A percentile compares a stretch with the other conserved stretches of the same genome.
Conservation (phyloP, 371 early-diverging fungal species). For the Rhizopus sp. region DNA sequence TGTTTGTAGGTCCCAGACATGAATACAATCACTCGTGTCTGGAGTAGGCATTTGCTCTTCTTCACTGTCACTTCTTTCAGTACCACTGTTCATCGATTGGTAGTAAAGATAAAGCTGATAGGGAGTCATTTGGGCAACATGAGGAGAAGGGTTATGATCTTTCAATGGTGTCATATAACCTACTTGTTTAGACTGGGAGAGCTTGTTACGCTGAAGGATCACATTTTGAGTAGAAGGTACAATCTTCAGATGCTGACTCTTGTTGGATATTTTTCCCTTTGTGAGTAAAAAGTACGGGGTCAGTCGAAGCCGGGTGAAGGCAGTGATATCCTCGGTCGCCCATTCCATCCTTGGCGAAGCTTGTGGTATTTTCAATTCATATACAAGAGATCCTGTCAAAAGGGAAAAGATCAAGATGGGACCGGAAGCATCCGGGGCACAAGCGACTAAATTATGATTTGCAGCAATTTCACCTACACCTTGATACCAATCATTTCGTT, state of each 20-base stretch:
- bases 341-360: slow-evolving; percentile 11
- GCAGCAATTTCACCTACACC: slow-evolving; percentile 59
- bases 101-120: slow-evolving; percentile 43
- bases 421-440: slow-evolving; percentile 57
- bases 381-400: slow-evolving; percentile 57
- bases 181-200: slow-evolving; percentile 1
- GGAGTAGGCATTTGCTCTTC: slow-evolving; percentile 15
- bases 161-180: slow-evolving; percentile 18
- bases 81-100: slow-evolving; percentile 17
- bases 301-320: slow-evolving; percentile 50
- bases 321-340: slow-evolving; percentile 29
- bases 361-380: slow-evolving; percentile 33
- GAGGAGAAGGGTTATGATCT: slow-evolving; percentile 8
- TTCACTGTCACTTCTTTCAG: background rate
- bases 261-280: slow-evolving; percentile 34
- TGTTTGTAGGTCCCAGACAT: slow-evolving; percentile 61
- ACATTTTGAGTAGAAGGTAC: slow-evolving; percentile 19
- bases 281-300: slow-evolving; percentile 59
- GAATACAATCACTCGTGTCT: slow-evolving; percentile 44
- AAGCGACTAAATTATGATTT: slow-evolving; percentile 53
- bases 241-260: background rate
- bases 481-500: slow-evolving; percentile 52
- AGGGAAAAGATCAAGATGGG: slow-evolving; percentile 58
- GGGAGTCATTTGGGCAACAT: slow-evolving; percentile 30
- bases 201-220: slow-evolving; percentile 8